A percentile compares a stretch with the other conserved stretches of the same genome.
Evolutionary conservation across 345 rosid genomes (phyloP).

Genomic region (Gossypium turneri): DNA sequence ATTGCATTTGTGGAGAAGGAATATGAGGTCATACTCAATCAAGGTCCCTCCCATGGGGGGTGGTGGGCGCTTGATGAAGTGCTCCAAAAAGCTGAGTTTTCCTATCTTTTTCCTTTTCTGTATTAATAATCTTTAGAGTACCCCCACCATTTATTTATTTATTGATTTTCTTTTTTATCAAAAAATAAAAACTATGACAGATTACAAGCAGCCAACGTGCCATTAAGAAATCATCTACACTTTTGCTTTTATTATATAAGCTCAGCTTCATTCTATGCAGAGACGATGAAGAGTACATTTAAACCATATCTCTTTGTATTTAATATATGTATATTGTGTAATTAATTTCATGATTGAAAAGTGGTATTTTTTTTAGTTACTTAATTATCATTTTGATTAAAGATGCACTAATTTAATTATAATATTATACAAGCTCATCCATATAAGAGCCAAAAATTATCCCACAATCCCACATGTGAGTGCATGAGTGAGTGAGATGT

Average conservation of each 20-base stretch:
- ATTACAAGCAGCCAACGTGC: conserved; percentile 15
- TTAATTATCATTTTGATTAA: background rate
- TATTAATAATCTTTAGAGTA: conserved; percentile 11
- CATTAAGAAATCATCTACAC: background rate
- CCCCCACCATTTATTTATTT: background rate
- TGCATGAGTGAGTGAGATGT: conserved; percentile 6
- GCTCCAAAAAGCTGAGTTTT: conserved; percentile 41
- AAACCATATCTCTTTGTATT: background rate
- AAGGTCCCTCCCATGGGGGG: conserved; percentile 29
- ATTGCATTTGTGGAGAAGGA: conserved; percentile 9
- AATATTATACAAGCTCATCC: background rate
- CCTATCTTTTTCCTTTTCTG: conserved; percentile 10
- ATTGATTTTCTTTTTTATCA: background rate
- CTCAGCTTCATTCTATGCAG: background rate
- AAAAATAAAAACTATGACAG: background rate
- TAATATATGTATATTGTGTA: background rate
- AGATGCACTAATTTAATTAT: background rate
- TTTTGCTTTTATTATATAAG: conserved; percentile 13
- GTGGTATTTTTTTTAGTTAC: background rate
- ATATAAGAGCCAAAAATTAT: conserved; percentile 7
- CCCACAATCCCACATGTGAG: conserved; percentile 17
- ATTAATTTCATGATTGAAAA: conserved; percentile 20
- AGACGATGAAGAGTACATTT: conserved; percentile 9
- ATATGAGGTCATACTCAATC: conserved; percentile 21
- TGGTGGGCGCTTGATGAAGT: conserved; percentile 25